Evolutionary conservation across 768 basidiomycete genomes (phyloP).

Genomic region (Lyophyllum shimeji): DNA sequence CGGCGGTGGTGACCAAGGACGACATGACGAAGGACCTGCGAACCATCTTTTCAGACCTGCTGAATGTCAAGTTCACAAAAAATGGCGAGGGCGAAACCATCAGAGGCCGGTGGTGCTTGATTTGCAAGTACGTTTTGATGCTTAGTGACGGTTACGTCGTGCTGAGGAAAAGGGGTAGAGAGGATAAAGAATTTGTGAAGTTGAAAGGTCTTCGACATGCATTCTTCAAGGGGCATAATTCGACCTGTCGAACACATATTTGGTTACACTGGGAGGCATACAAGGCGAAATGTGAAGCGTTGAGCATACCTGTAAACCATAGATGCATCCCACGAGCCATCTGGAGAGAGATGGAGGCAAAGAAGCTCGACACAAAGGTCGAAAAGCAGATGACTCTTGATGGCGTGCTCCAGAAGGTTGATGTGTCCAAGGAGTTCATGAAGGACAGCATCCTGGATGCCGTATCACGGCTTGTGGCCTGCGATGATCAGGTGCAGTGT

Average conservation of each 20-base stretch:
- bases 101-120: no score
- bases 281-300: neutral
- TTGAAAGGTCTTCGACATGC: neutral
- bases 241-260: neutral
- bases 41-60: no score
- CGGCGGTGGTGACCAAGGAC: no score
- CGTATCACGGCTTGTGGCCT: constrained; percentile 9
- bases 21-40: no score
- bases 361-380: neutral
- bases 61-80: no score
- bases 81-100: no score
- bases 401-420: neutral
- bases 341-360: neutral
- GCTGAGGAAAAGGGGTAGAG: neutral
- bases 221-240: constrained; percentile 2
- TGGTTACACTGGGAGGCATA: neutral
- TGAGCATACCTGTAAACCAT: neutral
- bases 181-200: neutral
- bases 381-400: neutral
- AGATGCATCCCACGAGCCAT: neutral
- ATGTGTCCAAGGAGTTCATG: constrained; percentile 8
- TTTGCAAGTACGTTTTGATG: neutral
- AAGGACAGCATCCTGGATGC: constrained; percentile 2
- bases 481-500: constrained; percentile 16
- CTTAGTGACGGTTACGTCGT: neutral